phyloP scores from a whole-genome alignment of 257 asterid species.

The Paulownia fortunei region DNA sequence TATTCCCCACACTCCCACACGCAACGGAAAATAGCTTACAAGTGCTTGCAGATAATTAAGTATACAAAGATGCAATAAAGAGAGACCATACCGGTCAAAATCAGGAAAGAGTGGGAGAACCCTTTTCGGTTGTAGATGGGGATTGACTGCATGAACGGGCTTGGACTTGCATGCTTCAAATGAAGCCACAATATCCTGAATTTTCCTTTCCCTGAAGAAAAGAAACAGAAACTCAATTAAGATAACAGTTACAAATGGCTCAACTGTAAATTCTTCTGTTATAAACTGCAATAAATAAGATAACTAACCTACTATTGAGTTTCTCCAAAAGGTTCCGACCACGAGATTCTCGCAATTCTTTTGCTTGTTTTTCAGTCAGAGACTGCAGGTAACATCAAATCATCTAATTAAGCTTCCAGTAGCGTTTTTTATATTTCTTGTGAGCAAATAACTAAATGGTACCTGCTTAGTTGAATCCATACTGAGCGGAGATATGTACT shows the following conservation, averaged over 20 bases:
- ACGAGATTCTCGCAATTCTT: slow-evolving; percentile 82
- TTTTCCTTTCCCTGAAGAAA: slow-evolving; percentile 72
- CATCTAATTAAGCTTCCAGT: slow-evolving; percentile 14
- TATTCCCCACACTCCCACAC: neutral
- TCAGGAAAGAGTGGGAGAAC: slow-evolving; percentile 84
- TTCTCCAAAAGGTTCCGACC: slow-evolving; percentile 79
- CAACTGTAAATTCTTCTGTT: slow-evolving; percentile 16
- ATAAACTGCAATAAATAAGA: slow-evolving; percentile 26
- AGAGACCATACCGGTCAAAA: slow-evolving; percentile 67
- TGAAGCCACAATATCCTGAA: slow-evolving; percentile 69
- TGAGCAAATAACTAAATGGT: slow-evolving; percentile 25
- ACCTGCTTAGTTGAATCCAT: slow-evolving; percentile 91
- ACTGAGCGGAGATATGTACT: slow-evolving; percentile 93
- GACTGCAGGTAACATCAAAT: slow-evolving; percentile 57
- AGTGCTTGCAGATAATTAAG: neutral
- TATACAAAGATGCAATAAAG: slow-evolving; percentile 23
- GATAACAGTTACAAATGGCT: slow-evolving; percentile 14
- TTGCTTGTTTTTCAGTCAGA: slow-evolving; percentile 89
- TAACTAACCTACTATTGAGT: slow-evolving; percentile 78
- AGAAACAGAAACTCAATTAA: slow-evolving; percentile 8
- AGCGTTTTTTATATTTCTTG: slow-evolving; percentile 3
- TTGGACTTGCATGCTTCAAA: slow-evolving; percentile 82
- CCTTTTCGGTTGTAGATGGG: slow-evolving; percentile 61
- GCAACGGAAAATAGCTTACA: neutral
- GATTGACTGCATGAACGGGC: slow-evolving; percentile 86